Evolutionary conservation across 108 stramenopile species (phyloP).

Genomic region (Nitzschia palea): DNA sequence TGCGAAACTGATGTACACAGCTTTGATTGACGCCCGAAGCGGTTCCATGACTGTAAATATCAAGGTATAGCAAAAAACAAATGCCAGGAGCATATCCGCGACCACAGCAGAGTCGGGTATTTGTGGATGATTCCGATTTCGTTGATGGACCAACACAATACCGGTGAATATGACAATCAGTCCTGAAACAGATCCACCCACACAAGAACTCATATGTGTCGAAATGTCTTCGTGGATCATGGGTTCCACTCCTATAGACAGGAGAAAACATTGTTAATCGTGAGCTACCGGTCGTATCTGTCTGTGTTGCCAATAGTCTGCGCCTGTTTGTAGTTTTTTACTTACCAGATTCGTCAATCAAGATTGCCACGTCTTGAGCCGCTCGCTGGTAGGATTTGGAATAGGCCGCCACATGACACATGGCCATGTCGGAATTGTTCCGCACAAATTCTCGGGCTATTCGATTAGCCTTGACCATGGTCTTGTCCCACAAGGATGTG

Average conservation of each 20-base stretch:
- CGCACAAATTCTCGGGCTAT: constrained; percentile 65
- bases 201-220: constrained; percentile 72
- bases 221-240: constrained; percentile 86
- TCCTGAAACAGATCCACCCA: constrained; percentile 62
- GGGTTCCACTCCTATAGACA: constrained; percentile 59
- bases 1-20: constrained; percentile 84
- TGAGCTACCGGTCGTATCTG: too few species aligned
- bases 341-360: constrained; percentile 76
- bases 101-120: constrained; percentile 50
- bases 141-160: constrained; percentile 47
- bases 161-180: constrained; percentile 66
- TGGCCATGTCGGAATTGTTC: constrained; percentile 75
- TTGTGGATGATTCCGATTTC: constrained; percentile 22
- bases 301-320: too few species aligned
- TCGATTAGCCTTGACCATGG: constrained; percentile 27
- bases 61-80: constrained; percentile 73
- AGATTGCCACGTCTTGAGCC: constrained; percentile 71
- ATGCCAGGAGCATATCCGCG: constrained; percentile 67
- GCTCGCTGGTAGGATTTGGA: constrained; percentile 78
- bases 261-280: background rate
- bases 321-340: background rate
- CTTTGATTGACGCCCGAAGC: constrained; percentile 77
- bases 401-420: constrained; percentile 83
- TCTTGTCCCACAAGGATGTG: constrained; percentile 8
- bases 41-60: constrained; percentile 87